Percentiles rank a stretch among this genome's conserved stretches.
Conservation (phyloP, 73 alveolate species). For the Tetrahymena borealis region DNA sequence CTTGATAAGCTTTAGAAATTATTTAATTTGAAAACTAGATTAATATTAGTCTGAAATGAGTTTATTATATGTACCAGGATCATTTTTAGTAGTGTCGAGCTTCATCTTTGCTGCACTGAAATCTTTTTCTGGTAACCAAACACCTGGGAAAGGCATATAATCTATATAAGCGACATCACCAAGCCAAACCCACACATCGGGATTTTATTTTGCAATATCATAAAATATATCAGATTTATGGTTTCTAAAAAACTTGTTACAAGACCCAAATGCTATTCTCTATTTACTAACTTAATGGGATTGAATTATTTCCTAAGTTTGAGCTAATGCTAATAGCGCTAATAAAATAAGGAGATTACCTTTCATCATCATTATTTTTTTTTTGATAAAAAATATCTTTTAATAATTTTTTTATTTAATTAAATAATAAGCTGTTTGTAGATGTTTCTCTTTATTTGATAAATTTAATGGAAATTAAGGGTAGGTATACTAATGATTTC, state of each 20-base stretch:
- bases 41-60: background rate
- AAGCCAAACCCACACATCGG: constrained; percentile 8
- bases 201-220: background rate
- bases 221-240: background rate
- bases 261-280: background rate
- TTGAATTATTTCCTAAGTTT: background rate
- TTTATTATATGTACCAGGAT: background rate
- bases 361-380: no score
- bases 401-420: no score
- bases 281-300: background rate
- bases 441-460: no score
- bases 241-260: background rate
- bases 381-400: no score
- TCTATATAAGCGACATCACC: constrained; percentile 44
- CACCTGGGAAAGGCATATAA: constrained; percentile 21
- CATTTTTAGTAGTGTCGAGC: constrained; percentile 1
- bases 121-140: constrained; percentile 21
- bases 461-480: no score
- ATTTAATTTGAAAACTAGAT: no score
- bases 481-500: no score
- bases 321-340: background rate
- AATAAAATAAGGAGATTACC: background rate
- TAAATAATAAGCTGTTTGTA: no score
- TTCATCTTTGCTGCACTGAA: background rate
- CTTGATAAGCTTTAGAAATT: constrained; percentile 9